Conservation (phyloP, 768 basidiomycete genomes). For the Termitomyces eurrhizus region DNA sequence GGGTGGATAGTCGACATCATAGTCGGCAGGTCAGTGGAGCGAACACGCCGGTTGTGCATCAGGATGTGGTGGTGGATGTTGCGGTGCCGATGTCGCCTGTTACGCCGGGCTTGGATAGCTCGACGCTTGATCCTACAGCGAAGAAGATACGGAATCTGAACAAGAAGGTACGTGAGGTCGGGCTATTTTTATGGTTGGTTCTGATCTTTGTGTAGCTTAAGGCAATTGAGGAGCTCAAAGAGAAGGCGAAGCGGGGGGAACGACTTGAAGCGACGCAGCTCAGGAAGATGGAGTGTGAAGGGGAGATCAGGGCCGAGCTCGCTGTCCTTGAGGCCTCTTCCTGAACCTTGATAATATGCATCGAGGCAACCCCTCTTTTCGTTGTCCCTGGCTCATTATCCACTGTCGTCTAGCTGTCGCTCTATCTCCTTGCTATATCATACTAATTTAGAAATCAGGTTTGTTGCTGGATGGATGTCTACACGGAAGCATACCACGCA, state of each 20-base stretch:
- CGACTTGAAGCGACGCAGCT: conserved; percentile 92
- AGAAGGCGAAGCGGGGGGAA: conserved; percentile 85
- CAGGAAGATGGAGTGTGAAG: conserved; percentile 94
- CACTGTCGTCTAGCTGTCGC: conserved; percentile 4
- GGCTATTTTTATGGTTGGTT: not conserved
- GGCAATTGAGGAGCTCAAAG: conserved; percentile 98
- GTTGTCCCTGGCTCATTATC: not conserved
- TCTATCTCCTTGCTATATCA: conserved; percentile 1
- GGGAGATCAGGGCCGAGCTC: conserved; percentile 80
- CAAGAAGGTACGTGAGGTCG: conserved; percentile 72
- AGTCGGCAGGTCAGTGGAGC: conserved; percentile 14
- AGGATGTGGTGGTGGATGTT: conserved; percentile 16
- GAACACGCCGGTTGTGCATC: conserved; percentile 10
- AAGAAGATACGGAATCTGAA: conserved; percentile 95
- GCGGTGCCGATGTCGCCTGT: conserved; percentile 37
- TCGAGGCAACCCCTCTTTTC: not conserved
- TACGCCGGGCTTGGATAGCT: conserved; percentile 51
- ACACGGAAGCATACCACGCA: not conserved
- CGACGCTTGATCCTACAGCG: conserved; percentile 65
- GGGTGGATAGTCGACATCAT: conserved; percentile 31
- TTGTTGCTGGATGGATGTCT: not conserved
- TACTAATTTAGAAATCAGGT: conserved; percentile 6
- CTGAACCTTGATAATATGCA: not conserved
- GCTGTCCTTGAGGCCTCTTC: conserved; percentile 2
- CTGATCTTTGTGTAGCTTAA: conserved; percentile 59